A percentile compares a stretch with the other conserved stretches of the same genome.
These are phyloP conservation scores for Bidens hawaiensis DNA, from an alignment of 140 eudicot species.

Conservation along the genomic window DNA sequence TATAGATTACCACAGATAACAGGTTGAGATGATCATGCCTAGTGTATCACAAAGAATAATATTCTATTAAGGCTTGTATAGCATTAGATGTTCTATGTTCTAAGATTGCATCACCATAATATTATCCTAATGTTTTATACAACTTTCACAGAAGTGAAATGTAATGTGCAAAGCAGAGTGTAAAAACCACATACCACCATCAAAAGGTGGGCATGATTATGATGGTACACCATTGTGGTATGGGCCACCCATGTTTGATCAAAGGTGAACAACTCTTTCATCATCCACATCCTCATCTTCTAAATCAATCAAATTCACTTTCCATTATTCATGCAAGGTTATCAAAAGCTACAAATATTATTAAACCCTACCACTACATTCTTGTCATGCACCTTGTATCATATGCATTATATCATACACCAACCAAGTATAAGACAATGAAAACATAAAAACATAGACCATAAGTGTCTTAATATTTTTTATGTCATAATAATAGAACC, in stretches of 20 bases:
- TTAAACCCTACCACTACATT: background rate
- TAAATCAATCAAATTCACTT: slow-evolving; percentile 36
- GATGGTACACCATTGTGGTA: slow-evolving; percentile 34
- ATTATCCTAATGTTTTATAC: background rate
- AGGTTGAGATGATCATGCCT: too few species aligned
- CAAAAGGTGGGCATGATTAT: slow-evolving; percentile 32
- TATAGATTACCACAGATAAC: too few species aligned
- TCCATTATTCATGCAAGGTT: slow-evolving; percentile 36
- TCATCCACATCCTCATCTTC: slow-evolving; percentile 29
- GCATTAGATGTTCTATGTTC: background rate
- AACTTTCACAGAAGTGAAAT: slow-evolving; percentile 13
- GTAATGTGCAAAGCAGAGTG: slow-evolving; percentile 26
- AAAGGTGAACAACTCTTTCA: slow-evolving; percentile 27
- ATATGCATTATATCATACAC: background rate
- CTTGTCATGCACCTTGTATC: slow-evolving; percentile 5
- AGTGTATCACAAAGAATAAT: too few species aligned
- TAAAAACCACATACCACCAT: slow-evolving; percentile 27
- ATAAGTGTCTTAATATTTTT: slow-evolving; percentile 23
- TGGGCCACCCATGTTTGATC: slow-evolving; percentile 54
- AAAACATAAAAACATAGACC: slow-evolving; percentile 13
- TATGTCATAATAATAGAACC: slow-evolving; percentile 38
- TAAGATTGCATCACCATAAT: background rate
- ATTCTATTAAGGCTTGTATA: background rate
- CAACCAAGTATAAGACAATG: background rate
- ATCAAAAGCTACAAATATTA: background rate